Evolutionary conservation across 192 early-diverging fungal species (phyloP).

Genomic region (Gonapodya prolifera): DNA sequence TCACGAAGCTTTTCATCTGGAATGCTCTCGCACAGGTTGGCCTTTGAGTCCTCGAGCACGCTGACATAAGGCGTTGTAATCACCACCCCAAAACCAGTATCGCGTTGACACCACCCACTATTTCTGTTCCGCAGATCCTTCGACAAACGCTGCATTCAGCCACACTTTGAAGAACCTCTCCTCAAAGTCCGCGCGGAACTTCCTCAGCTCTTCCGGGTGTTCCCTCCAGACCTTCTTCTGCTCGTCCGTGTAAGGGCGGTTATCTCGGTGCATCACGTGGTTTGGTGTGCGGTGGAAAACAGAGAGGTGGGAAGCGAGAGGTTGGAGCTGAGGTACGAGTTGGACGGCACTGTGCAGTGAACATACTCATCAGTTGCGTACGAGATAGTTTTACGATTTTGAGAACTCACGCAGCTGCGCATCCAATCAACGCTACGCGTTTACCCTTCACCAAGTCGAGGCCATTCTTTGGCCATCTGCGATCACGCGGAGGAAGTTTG

Average conservation of each 20-base stretch:
- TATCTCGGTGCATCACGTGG: constrained; percentile 2
- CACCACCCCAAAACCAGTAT: neutral
- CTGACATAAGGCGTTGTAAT: neutral
- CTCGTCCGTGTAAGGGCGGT: neutral
- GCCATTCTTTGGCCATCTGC: neutral
- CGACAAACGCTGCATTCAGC: neutral
- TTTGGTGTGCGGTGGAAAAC: constrained; percentile 5
- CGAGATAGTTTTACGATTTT: too few species aligned
- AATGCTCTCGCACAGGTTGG: constrained; percentile 3
- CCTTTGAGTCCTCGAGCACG: neutral
- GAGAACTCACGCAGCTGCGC: constrained; percentile 2
- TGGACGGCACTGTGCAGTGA: neutral
- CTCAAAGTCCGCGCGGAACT: neutral
- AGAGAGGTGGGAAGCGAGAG: neutral
- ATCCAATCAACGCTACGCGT: neutral
- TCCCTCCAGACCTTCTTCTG: neutral
- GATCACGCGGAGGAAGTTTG: neutral
- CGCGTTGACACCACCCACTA: neutral
- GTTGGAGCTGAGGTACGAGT: constrained; percentile 2
- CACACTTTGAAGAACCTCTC: neutral
- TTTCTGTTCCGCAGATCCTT: constrained; percentile 1
- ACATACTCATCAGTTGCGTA: too few species aligned
- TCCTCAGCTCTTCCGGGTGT: neutral
- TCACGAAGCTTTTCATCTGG: neutral
- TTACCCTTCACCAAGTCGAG: neutral